Evolutionary conservation across 2,329 filamentous ascomycete genomes (phyloP), one percentile per base, ranked within the genome.

Genomic region (Simplicillium aogashimaense): DNA sequence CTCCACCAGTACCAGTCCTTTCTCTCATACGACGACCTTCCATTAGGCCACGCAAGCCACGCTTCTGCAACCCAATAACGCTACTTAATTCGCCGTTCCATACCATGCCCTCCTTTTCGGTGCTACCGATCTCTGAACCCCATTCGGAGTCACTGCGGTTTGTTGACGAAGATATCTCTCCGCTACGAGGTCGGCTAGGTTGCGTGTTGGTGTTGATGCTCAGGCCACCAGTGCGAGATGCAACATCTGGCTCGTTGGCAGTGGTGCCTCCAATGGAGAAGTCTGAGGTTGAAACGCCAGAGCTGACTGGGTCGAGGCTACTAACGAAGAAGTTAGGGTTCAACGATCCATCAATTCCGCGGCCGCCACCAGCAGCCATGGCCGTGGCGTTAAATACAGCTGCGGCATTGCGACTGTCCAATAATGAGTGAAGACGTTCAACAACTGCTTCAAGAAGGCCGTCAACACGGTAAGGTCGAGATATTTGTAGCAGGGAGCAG

Each of bases 341-440:
- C 25, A 79, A 61, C 2, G 66, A 69, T 30, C 72, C 86, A 39
- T 83, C 81, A 20, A 90, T 86, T 36, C 86, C 85, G 36, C 88
- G 78, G 1, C 92, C 92, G 18, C 92, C 89, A 10, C 92, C 92
- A 1, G 92, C 92, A 1, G 89, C 92, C 92, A 97, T 97, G 39
- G 92, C 92, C 0, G 90, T 92, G 0, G 92, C 92, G 49, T 98
- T 98, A 69, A 98, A 98, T 0, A 98, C 89, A 6, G 92, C 92
- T 0, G 92, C 92, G 0, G 92, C 90, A 50, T 97, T 98, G 36
- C 90, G 77, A 36, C 86, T 92, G 58, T 98, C 92, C 4, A 98
- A 76, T 1, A 94, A 76, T 25, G 85, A 75, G 54, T 98, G 92
- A 0, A 98, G 71, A 7, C 90, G 78, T 60, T 97, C 88, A 9